Conservation (phyloP, 1,139 yeast species). For the Citeromyces siamensis region DNA sequence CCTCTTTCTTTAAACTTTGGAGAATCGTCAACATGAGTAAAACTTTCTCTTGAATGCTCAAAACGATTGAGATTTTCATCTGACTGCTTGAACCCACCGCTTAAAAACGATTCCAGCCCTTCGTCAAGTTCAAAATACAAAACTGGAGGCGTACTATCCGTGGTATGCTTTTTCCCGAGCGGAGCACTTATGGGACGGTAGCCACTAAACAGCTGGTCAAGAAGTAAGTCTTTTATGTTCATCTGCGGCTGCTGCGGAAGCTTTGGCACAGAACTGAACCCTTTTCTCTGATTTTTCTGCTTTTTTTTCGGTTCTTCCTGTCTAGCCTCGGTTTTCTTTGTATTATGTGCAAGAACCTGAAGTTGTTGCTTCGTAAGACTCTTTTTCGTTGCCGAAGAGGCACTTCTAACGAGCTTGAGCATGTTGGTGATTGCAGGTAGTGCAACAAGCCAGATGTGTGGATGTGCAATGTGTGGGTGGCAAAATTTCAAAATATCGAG, state of each 20-base stretch:
- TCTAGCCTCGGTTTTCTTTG: slow-evolving; percentile 1
- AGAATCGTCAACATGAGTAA: slow-evolving; percentile 7
- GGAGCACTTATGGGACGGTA: slow-evolving; percentile 20
- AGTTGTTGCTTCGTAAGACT: not conserved
- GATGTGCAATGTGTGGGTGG: not conserved
- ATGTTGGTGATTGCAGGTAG: not conserved
- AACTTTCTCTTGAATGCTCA: slow-evolving; percentile 13
- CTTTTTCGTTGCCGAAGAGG: slow-evolving; percentile 5
- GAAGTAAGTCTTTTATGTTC: slow-evolving; percentile 17
- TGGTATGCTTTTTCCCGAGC: slow-evolving; percentile 13
- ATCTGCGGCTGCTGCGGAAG: slow-evolving; percentile 18
- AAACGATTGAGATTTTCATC: slow-evolving; percentile 11
- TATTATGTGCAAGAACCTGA: slow-evolving; percentile 2
- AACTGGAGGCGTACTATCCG: slow-evolving; percentile 10
- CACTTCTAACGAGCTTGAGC: not conserved
- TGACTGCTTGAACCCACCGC: slow-evolving; percentile 4
- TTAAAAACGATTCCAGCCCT: slow-evolving; percentile 9
- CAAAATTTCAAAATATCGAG: no score
- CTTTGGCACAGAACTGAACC: slow-evolving; percentile 18
- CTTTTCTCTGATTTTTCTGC: slow-evolving; percentile 11
- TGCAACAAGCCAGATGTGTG: not conserved
- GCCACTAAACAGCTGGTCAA: slow-evolving; percentile 19
- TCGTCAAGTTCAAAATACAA: slow-evolving; percentile 16
- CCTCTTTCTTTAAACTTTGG: slow-evolving; percentile 7
- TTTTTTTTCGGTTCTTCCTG: not conserved